Base-by-base conservation (phyloP, 1,139 yeast genomes). In the Pichia sp. region DNA sequence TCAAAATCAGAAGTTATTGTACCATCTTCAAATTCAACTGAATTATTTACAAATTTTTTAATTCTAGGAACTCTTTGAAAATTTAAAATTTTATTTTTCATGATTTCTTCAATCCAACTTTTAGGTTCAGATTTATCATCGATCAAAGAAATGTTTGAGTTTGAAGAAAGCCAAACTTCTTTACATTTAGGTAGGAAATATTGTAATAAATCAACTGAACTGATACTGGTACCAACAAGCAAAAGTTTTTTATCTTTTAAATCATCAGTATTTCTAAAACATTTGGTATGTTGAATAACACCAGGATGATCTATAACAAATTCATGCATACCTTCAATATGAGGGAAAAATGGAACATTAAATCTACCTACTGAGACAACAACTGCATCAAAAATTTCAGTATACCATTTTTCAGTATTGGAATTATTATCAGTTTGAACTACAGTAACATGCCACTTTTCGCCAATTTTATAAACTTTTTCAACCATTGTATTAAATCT, bases 201-300 rank as follows among this genome's bases (percentile, higher is more conserved):
- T 55, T 78, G 82, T 18, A 76, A 61, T 8, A 77, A 58, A 58
- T 78, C 80, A 34, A 75, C 66, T 2, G 81, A 75, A 58, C 78
- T 72, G 39, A 78, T 65, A 45, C 77, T 69, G 1, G 76, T 75
- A 5, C 83, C 83, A 39, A 78, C 70, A 35, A 77, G 65, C 45
- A 78, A 61, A 2, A 76, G 76, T 34, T 70, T 71, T 56, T 75
- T 68, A 49, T 65, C 69, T 29, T 58, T 61, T 3, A 73, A 60
- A 1, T 59, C 59, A 0, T 46, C 37, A 5, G 63, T 54, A 10
- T 66, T 68, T 4, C 80, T 77, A 65, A 65, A 53, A 67, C 73
- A 18, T 76, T 66, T 70, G 8, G 78, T 73, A 38, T 75, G 64
- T 2, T 69, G 34, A 28, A 44, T 44, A 7, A 34, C 42, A 9